These are phyloP conservation scores for Salix udensis DNA, from an alignment of 345 rosid genomes.

Conservation along the genomic window DNA sequence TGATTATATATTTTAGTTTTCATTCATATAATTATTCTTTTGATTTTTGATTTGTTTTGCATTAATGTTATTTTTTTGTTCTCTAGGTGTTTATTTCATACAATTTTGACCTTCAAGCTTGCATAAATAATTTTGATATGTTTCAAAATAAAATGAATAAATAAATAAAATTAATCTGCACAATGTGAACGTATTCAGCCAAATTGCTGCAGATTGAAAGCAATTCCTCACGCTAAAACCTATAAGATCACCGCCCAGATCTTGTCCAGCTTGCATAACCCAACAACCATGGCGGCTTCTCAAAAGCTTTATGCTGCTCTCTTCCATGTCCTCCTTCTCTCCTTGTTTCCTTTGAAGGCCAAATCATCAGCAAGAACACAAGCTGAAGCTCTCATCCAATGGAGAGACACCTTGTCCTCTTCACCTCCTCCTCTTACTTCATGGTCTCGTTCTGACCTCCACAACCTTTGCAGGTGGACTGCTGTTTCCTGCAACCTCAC, in stretches of 20 bases:
- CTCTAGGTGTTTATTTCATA: too few relatives aligned
- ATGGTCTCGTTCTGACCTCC: slow-evolving; percentile 51
- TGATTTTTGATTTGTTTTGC: too few relatives aligned
- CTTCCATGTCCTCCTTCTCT: slow-evolving; percentile 17
- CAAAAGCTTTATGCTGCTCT: slow-evolving; percentile 17
- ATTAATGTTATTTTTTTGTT: too few relatives aligned
- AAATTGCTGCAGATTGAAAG: neutral
- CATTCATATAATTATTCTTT: too few relatives aligned
- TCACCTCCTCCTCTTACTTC: slow-evolving; percentile 39
- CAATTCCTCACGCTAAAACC: neutral
- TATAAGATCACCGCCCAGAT: neutral
- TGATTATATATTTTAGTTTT: too few relatives aligned
- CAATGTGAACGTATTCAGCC: too few relatives aligned
- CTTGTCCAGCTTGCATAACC: neutral
- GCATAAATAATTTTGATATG: too few relatives aligned
- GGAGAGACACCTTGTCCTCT: slow-evolving; percentile 42
- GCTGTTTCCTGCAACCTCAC: slow-evolving; percentile 38
- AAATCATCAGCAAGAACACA: slow-evolving; percentile 42
- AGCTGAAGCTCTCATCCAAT: slow-evolving; percentile 60
- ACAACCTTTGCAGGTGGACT: slow-evolving; percentile 62
- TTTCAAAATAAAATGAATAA: too few relatives aligned
- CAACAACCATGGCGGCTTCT: slow-evolving; percentile 15
- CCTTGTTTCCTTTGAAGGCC: slow-evolving; percentile 28
- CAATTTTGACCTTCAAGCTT: too few relatives aligned
- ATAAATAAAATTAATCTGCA: too few relatives aligned